Evolutionary conservation across 106 monocot genomes (phyloP), one percentile per base, ranked within the genome.

Genomic region (Amphibolis antarctica): DNA sequence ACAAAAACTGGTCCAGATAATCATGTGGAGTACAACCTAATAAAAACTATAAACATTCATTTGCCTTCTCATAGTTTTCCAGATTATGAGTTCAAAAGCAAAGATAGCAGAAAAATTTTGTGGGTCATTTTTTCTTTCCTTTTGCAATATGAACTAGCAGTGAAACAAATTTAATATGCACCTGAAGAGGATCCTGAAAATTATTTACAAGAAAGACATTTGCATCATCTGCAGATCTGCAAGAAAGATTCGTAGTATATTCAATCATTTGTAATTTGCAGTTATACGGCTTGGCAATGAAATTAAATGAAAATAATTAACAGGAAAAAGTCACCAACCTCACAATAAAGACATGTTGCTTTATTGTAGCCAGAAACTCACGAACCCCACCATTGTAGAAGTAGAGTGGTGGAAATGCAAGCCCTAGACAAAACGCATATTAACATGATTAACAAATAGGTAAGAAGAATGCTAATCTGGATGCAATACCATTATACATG

Each of bases 181-280:
- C 96, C 96, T 96, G 96, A 71, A 96, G 76, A 62, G 84, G 90
- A 67, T 90, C 96, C 62, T 90, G 82, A 71, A 86, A 82, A 78
- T 96, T 69, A 74, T 96, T 96, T 64, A 90, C 78, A 57, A 96
- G 84, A 75, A 90, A 96, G 26, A 96, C 96, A 81, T 96, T 96
- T 64, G 96, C 73, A 84, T 96, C 90, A 72, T 90, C 84, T 36
- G 82, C 73, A 56, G 96, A 96, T 75, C 96, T 96, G 71, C 2
- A 55, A 74, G 81, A 7, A 47, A 52, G 10, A 20, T 15, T 36
- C n/a, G 36, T 52, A 63, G 11, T 57, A 27, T 28, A 26, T 26
- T 12, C 27, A 3, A 15, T 11, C 12, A 57, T 0, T 27, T 13
- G 15, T 7, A 29, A 3, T 57, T 12, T 14, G 3, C 26, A 12